Conservation (phyloP, 306 rosid species). For the Trifolium repens region DNA sequence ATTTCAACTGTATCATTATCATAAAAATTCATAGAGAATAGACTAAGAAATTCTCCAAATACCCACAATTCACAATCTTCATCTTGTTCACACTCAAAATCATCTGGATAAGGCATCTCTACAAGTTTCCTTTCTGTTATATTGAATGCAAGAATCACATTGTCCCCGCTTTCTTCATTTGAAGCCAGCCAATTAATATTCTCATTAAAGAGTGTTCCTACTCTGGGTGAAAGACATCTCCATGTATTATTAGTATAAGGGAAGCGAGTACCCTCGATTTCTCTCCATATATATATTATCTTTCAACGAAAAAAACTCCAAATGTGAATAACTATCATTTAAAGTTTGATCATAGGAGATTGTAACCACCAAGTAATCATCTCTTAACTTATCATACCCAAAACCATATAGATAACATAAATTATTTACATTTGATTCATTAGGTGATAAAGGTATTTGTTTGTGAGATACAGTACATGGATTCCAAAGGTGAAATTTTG, state of each 20-base stretch:
- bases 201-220: not conserved
- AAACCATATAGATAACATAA: not conserved
- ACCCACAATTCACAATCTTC: too few relatives aligned
- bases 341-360: not conserved
- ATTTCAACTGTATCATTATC: too few relatives aligned
- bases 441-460: not conserved
- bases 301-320: constrained; percentile 8
- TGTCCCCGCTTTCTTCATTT: not conserved
- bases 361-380: constrained; percentile 21
- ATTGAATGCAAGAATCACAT: constrained; percentile 31
- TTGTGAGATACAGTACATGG: constrained; percentile 11
- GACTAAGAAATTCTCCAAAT: too few relatives aligned
- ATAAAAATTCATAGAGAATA: not conserved
- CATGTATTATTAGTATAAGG: too few relatives aligned
- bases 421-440: not conserved
- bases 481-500: not conserved
- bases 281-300: not conserved
- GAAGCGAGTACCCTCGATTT: not conserved
- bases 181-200: constrained; percentile 26
- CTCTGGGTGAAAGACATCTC: not conserved
- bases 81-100: not conserved
- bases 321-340: too few relatives aligned
- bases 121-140: not conserved
- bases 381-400: constrained; percentile 6
- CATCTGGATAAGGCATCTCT: constrained; percentile 6